These are phyloP conservation scores for Saccharomycopsis vini DNA, from an alignment of 805 yeast genomes.

Conservation along the genomic window DNA sequence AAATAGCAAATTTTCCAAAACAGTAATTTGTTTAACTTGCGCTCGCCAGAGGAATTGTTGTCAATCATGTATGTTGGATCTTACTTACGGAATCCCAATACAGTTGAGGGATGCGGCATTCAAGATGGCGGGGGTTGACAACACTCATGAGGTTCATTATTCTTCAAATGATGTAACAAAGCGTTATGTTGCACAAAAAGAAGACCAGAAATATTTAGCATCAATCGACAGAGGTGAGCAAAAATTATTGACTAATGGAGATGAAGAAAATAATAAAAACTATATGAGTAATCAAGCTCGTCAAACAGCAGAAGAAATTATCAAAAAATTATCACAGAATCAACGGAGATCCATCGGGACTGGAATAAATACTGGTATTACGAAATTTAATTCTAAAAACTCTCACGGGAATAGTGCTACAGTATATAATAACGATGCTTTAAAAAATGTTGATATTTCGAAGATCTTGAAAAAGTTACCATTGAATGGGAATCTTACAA, in stretches of 20 bases:
- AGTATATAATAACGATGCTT: too few species aligned
- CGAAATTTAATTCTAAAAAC: too few species aligned
- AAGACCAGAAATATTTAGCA: slow-evolving; percentile 25
- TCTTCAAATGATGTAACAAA: slow-evolving; percentile 46
- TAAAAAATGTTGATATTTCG: slow-evolving; percentile 35
- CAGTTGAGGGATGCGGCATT: slow-evolving; percentile 73
- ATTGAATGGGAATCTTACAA: slow-evolving; percentile 46
- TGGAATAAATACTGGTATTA: too few species aligned
- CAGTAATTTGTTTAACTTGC: slow-evolving; percentile 72
- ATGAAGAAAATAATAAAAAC: slow-evolving; percentile 9
- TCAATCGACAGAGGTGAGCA: slow-evolving; percentile 20
- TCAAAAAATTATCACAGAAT: slow-evolving; percentile 38
- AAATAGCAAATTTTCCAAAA: slow-evolving; percentile 41
- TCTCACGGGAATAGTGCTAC: slow-evolving; percentile 15
- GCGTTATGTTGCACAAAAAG: slow-evolving; percentile 47
- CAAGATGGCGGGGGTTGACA: slow-evolving; percentile 52
- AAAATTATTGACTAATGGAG: slow-evolving; percentile 3
- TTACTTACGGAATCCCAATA: slow-evolving; percentile 73
- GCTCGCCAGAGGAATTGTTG: slow-evolving; percentile 75
- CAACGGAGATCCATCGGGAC: slow-evolving; percentile 18
- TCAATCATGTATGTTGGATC: slow-evolving; percentile 78
- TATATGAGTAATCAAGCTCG: slow-evolving; percentile 26
- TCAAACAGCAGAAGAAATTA: slow-evolving; percentile 42
- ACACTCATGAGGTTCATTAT: slow-evolving; percentile 28
- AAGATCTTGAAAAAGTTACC: slow-evolving; percentile 57